These are phyloP conservation scores for Chlamydomonas sp. DNA, from an alignment of 139 green algal species.

Conservation along the genomic window DNA sequence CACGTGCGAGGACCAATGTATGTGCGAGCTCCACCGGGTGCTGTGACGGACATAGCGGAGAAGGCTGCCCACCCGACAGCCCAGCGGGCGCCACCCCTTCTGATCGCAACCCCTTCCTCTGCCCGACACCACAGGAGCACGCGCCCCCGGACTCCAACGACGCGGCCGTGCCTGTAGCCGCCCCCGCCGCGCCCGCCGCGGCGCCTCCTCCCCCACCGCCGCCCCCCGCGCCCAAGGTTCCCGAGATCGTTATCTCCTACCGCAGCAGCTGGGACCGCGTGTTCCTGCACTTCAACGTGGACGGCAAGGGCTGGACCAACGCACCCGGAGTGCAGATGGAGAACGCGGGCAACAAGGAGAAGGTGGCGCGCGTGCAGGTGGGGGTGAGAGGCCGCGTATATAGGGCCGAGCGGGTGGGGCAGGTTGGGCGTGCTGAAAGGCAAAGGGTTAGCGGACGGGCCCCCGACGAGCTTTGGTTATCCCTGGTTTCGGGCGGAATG, in stretches of 20 bases:
- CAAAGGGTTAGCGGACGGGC: too few relatives aligned
- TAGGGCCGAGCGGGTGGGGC: too few relatives aligned
- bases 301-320: constrained; percentile 38
- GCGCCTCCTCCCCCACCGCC: not conserved
- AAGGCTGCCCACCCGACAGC: too few relatives aligned
- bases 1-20: too few relatives aligned
- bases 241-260: constrained; percentile 27
- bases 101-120: too few relatives aligned
- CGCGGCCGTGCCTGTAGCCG: too few relatives aligned
- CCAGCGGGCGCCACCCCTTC: too few relatives aligned
- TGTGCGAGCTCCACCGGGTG: too few relatives aligned
- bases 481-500: too few relatives aligned
- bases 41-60: too few relatives aligned
- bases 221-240: not conserved
- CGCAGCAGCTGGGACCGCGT: constrained; percentile 21
- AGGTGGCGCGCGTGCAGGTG: constrained; percentile 12
- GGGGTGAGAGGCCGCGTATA: not conserved
- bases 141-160: not conserved
- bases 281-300: constrained; percentile 37
- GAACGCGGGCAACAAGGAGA: not conserved
- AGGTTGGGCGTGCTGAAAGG: not conserved
- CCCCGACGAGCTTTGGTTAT: too few relatives aligned
- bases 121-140: not conserved
- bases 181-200: not conserved
- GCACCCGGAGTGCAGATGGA: constrained; percentile 20